Evolutionary conservation across 352 stramenopile genomes (phyloP).

Genomic region (Blastocystis sp.): DNA sequence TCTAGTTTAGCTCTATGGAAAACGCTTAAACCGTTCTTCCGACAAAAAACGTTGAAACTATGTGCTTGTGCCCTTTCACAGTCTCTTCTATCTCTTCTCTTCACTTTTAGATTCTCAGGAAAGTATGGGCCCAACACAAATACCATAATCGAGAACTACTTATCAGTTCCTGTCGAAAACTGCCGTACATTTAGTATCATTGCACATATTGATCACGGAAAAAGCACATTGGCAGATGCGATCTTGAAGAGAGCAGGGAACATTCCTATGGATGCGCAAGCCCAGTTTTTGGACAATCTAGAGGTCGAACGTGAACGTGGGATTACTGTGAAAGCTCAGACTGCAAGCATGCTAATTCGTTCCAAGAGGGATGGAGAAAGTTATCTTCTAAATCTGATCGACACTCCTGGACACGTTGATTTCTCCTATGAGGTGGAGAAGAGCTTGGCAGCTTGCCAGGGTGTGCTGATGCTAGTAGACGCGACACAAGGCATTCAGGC

Average conservation of each 20-base stretch:
- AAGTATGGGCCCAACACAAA: slow-evolving; percentile 34
- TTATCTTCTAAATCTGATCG: slow-evolving; percentile 92
- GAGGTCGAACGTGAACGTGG: slow-evolving; percentile 88
- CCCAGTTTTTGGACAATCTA: slow-evolving; percentile 51
- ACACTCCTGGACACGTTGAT: slow-evolving; percentile 92
- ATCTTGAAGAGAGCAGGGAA: slow-evolving; percentile 78
- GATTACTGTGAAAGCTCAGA: slow-evolving; percentile 97
- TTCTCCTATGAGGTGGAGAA: slow-evolving; percentile 95
- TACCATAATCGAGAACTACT: slow-evolving; percentile 15
- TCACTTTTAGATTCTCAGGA: background rate
- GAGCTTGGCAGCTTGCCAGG: slow-evolving; percentile 88
- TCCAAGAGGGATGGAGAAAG: slow-evolving; percentile 62
- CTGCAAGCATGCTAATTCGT: slow-evolving; percentile 86
- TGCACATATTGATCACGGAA: slow-evolving; percentile 83
- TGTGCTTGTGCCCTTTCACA: background rate
- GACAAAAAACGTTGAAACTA: background rate
- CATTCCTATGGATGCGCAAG: slow-evolving; percentile 44
- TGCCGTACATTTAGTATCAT: slow-evolving; percentile 84
- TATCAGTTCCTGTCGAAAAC: slow-evolving; percentile 68
- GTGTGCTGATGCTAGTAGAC: slow-evolving; percentile 93
- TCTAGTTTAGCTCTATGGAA: background rate
- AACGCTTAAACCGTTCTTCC: background rate
- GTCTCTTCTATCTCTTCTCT: background rate
- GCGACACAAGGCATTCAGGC: slow-evolving; percentile 92
- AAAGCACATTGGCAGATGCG: slow-evolving; percentile 78